Evolutionary conservation across 148 eudicot genomes (phyloP), one percentile per base, ranked within the genome.

Genomic region (Agrostemma githago): DNA sequence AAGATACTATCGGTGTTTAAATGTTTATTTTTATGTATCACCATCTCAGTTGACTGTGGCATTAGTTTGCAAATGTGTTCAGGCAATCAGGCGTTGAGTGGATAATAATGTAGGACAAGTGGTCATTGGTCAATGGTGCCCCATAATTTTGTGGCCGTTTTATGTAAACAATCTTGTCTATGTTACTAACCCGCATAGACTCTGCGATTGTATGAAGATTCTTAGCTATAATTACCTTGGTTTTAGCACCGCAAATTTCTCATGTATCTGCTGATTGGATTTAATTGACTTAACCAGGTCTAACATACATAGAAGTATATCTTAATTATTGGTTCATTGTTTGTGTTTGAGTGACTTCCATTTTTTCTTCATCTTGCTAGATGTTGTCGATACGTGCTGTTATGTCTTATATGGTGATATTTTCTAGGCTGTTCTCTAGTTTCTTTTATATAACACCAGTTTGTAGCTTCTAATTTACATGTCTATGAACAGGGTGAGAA

Each of bases 401-500:
- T 70, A 34, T 51, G 0, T 26, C 34, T 26, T 26, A 26, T 10
- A 34, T 5, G 42, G 26, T 70, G 60, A 2, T 15, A 54, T 51
- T 37, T 40, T 34, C 40, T 58, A 48, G 12, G 3, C 14, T 48
- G 11, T 51, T 7, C 14, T 51, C 14, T 51, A 3, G 56, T 11
- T 51, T 51, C 4, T 51, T 51, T 11, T 51, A 51, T 12, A 51
- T 51, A 11, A 2, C 11, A 48, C 66, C 26, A 11, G 34, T 73
- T 9, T 72, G 21, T 8, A 21, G 65, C 70, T 54, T 61, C 77
- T 77, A 37, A 70, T 40, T 26, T 51, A 38, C 37, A 4, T 80
- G 72, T 82, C 12, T 72, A 63, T 80, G 64, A 71, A 75, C 79
- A 95, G 99, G 99, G 99, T 59, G 97, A 87, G 70, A 83, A 92